These are phyloP conservation scores for Aspergillus carlsbadensis DNA, from an alignment of 495 filamentous ascomycete genomes.

Conservation along the genomic window DNA sequence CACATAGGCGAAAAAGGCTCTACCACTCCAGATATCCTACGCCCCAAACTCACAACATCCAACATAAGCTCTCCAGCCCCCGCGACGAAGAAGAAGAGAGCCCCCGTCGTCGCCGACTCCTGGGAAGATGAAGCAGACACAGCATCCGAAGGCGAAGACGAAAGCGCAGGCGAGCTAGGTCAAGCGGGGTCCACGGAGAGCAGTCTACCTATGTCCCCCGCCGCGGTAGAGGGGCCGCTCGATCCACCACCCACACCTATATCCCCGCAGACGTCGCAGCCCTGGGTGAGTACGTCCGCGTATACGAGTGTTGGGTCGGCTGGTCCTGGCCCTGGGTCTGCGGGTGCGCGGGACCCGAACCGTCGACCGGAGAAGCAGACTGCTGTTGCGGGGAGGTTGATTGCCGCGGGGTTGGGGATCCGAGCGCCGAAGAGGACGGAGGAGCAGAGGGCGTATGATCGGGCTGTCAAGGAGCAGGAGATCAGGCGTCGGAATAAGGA, in stretches of 20 bases:
- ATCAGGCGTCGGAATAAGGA: conserved; percentile 72
- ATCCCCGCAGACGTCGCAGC: conserved; percentile 44
- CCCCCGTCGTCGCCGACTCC: conserved; percentile 64
- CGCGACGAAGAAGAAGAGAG: conserved; percentile 41
- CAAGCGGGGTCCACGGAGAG: neutral
- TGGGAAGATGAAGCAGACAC: conserved; percentile 75
- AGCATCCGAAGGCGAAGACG: conserved; percentile 19
- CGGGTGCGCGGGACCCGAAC: neutral
- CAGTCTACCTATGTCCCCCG: conserved; percentile 20
- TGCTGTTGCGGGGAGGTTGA: conserved; percentile 85
- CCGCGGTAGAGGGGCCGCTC: conserved; percentile 40
- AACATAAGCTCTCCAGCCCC: conserved; percentile 10
- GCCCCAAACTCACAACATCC: conserved; percentile 20
- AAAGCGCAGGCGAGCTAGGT: neutral
- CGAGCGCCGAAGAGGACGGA: conserved; percentile 77
- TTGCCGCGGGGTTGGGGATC: conserved; percentile 84
- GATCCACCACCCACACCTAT: conserved; percentile 64
- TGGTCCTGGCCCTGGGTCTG: neutral
- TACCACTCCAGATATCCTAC: conserved; percentile 30
- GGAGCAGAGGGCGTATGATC: conserved; percentile 86
- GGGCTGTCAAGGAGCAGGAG: conserved; percentile 81
- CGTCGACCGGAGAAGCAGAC: conserved; percentile 86
- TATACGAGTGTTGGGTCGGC: conserved; percentile 5
- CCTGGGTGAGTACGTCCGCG: conserved; percentile 17
- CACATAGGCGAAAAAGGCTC: conserved; percentile 40